Evolutionary conservation across 352 stramenopile species (phyloP), one percentile per base, ranked within the genome.

Genomic region (Phytophthora pinifolia): DNA sequence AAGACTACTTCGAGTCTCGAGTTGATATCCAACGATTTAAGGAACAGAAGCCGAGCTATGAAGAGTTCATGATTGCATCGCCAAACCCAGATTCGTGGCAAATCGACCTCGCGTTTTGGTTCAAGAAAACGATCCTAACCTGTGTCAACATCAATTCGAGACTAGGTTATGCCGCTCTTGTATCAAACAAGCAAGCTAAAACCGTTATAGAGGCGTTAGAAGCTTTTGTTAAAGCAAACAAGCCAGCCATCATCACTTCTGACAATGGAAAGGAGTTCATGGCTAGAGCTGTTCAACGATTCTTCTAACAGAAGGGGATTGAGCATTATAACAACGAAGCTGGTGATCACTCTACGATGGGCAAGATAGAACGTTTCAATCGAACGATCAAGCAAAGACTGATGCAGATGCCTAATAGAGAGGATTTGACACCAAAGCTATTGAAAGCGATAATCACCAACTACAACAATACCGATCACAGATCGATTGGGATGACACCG

Each of bases 341-440:
- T 31, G 59, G 59, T 8, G 59, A 67, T 51, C 59, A 67, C 34
- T 25, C 12, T 13, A 62, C 46, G 5, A 58, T 67, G 53, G 52
- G 59, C 14, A 62, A 62, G n/a, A 67, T 62, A 13, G 59, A 67
- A 35, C 59, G 59, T 18, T 67, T 67, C 41, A 67, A 62, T 49
- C 35, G 59, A 17, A 62, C 59, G 0, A 41, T 67, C 9, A 62
- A 62, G 38, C 52, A 62, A 30, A 25, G 52, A 18, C 37, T 67
- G 9, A 62, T 45, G 10, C 49, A 58, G 18, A 54, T 67, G 14
- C 36, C 36, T n/a, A 27, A 43, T 29, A 4, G n/a, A 27, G 7
- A 43, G 6, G 17, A 43, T 1, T 18, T 43, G 36, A 43, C n/a
- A 9, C 14, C 14, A 18, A 18, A 56, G 8, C n/a, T 62, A 56